Percentiles rank a stretch among this genome's conserved stretches.
These are phyloP conservation scores for Rhynchospora pubera DNA, from an alignment of 176 grass and related monocot species.

Conservation along the genomic window DNA sequence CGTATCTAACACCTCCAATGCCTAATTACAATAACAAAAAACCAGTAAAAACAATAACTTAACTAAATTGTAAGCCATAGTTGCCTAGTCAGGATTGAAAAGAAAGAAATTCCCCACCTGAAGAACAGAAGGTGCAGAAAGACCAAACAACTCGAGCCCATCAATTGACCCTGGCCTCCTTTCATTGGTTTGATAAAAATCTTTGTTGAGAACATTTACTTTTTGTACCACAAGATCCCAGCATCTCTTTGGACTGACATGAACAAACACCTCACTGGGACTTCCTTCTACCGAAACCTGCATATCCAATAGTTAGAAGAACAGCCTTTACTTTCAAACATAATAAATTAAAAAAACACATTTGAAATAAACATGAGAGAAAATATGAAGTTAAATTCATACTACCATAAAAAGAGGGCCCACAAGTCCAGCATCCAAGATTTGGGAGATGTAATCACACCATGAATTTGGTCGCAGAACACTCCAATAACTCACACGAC, in stretches of 20 bases:
- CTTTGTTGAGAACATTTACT: background rate
- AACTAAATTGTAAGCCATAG: background rate
- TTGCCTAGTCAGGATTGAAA: background rate
- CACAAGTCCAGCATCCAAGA: constrained; percentile 61
- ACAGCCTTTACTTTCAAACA: background rate
- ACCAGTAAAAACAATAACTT: background rate
- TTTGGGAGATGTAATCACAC: constrained; percentile 68
- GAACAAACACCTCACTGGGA: constrained; percentile 57
- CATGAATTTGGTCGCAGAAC: constrained; percentile 50
- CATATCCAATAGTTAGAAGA: constrained; percentile 20
- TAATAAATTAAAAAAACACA: background rate
- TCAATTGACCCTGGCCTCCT: background rate
- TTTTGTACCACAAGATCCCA: constrained; percentile 11
- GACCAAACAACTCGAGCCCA: constrained; percentile 16
- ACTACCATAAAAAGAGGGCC: constrained; percentile 79
- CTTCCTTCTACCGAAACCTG: constrained; percentile 76
- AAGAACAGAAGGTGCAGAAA: background rate
- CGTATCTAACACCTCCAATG: background rate
- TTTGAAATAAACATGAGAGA: constrained; percentile 26
- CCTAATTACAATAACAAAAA: background rate
- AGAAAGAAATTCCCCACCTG: background rate
- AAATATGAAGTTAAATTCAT: background rate
- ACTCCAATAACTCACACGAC: constrained; percentile 69
- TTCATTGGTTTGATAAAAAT: background rate
- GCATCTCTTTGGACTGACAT: constrained; percentile 15